Evolutionary conservation across 1,139 yeast species (phyloP), one percentile per base, ranked within the genome.

Genomic region (Diutina rugosa): DNA sequence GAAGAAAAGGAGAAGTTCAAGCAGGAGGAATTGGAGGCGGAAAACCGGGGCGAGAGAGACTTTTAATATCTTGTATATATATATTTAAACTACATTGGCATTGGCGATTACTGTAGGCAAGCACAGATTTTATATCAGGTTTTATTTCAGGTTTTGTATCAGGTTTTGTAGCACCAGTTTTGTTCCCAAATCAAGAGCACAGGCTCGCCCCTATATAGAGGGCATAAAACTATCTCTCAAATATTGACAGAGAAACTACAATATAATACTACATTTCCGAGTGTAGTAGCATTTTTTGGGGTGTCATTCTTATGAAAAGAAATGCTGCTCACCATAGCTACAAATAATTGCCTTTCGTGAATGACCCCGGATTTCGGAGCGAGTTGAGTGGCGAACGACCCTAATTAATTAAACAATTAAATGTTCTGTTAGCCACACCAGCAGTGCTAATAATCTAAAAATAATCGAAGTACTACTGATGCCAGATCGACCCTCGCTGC

Each of bases 1-100:
- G 55, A 54, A 41, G 55, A 54, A 12, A 30, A 46, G 46, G 55
- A 54, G 28, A 29, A 28, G 46, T 49, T 32, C 35, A 49, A 49
- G 44, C 53, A 49, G 32, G 53, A 49, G 18, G 53, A 49, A 16
- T 30, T 32, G 44, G 53, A 49, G 16, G 53, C 53, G 18, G 53
- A 49, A 16, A 32, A 21, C 41, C 30, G 32, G 28, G 53, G 53
- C 6, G 53, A 49, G 18, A 49, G 53, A 49, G 53, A 49, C 28
- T 49, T 49, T 49, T 49, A 49, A 49, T 49, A 35, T 35, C 41
- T 35, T 35, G 41, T 35, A 35, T 35, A 35, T 35, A 35, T 35
- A 12, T 10, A 35, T 9, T 10, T 12, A 35, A 35, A 12, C 10
- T 35, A 10, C 9, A 9, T 35, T n/a, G n/a, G 41, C 41, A 35